Base-by-base conservation (phyloP, 1,139 yeast genomes). In the Hemisphaericaspora subhashii region DNA sequence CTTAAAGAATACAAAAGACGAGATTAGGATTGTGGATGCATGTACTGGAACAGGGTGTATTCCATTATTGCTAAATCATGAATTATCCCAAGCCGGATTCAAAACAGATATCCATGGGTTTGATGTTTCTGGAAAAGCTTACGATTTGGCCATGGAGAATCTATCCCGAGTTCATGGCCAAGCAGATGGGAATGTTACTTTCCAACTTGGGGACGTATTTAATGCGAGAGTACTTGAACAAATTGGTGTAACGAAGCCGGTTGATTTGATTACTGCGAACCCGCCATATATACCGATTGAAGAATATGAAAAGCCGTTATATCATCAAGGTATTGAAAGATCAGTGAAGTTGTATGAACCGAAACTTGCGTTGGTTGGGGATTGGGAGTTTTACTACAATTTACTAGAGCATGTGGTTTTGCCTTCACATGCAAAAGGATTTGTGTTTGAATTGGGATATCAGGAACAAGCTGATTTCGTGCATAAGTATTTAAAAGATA, bases 31-130 rank as follows among this genome's bases (percentile, higher is more conserved):
- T 1, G 50, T 85, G 5, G 98, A 92, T 61, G 72, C 87, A 17
- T 90, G 98, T 52, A 81, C 96, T 0, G 98, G 98, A 0, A 70
- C 94, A 0, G 98, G 98, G 0, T 92, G 98, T 55, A 77, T 92
- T 26, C 83, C 92, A 0, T 61, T 90, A 33, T 51, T 74, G 9
- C 44, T 82, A 15, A 59, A 66, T 13, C 45, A 62, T n/a, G 53
- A 62, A 22, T 49, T 83, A 16, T 32, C 37, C 2, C 41, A 52
- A 4, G 23, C 36, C 11, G 33, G 48, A 0, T 43, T 54, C 0
- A 30, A 38, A 0, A 48, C 54, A 2, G 35, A 47, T 0, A 58
- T 81, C 1, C 44, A 47, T 10, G 95, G 81, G 0, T 59, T 83
- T 5, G 98, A 92, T 54, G 53, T 81, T 1, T 81, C 88, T 3